Base-by-base conservation (phyloP, 257 asterid genomes). In the Solanum sparsipilum region DNA sequence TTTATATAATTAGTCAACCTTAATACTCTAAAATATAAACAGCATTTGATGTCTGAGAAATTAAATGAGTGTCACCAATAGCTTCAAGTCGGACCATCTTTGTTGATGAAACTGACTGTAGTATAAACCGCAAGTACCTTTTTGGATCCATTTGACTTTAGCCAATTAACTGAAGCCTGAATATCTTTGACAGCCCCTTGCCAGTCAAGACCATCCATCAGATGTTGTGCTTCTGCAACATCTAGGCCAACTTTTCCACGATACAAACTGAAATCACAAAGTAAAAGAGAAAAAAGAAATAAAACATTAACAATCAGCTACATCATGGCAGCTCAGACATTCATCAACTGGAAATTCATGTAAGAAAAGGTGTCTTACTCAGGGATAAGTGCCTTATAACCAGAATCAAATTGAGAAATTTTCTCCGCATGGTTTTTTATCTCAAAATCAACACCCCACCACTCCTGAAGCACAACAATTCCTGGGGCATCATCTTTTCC, bases 391-490 rank as follows among this genome's bases (percentile, higher is more conserved):
- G 99, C 94, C 90, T 94, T 97, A 81, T 94, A 97, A 86, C 99
- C 99, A 7, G 91, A 87, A 88, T 92, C 96, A 83, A 97, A 94
- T 90, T 94, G 96, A 72, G 98, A 91, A 87, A 97, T 96, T 86
- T 93, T 97, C 91, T 92, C 90, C n/a, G 99, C 99, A 34, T 97
- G 99, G 93, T 97, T 97, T 92, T 96, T 97, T 74, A 97, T 92
- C 95, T 97, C 99, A 89, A 90, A 97, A 90, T 97, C 99, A 72
- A 97, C 97, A 84, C 99, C 99, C 98, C 99, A 97, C 99, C 99
- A 97, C 89, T 97, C 99, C 81, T 97, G 99, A 86, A 97, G 93
- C 92, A 97, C 98, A 86, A 97, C 97, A 29, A 97, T 94, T 84
- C 99, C 99, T 31, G 99, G 98, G 88, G 99, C 98, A 90, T 96